These are phyloP conservation scores for Trichoderma endophyticum DNA, from an alignment of 2,329 filamentous ascomycete genomes.

Conservation along the genomic window DNA sequence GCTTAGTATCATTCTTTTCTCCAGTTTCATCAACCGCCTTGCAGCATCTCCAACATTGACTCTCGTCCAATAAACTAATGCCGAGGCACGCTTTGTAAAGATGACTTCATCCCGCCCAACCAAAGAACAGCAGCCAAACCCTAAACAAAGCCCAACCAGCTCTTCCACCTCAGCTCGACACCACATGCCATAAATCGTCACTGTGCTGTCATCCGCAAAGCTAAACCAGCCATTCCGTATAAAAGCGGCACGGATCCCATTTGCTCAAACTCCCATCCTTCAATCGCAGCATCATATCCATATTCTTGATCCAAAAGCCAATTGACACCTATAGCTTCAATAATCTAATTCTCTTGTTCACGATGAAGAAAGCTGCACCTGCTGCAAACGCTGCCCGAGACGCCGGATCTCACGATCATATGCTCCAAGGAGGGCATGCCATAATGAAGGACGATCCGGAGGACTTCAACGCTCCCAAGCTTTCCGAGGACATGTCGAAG, in stretches of 20 bases:
- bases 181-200: neutral
- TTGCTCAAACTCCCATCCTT: neutral
- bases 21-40: neutral
- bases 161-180: neutral
- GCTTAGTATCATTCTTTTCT: neutral
- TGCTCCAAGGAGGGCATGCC: neutral
- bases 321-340: neutral
- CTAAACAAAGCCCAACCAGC: neutral
- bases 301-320: neutral
- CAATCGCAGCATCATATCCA: neutral
- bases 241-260: neutral
- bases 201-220: constrained; percentile 1
- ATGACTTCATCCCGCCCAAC: neutral
- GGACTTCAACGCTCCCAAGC: neutral
- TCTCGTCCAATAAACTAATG: neutral
- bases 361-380: neutral
- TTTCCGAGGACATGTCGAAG: neutral
- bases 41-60: neutral
- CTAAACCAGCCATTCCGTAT: neutral
- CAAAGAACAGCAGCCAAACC: neutral
- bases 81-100: neutral
- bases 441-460: constrained; percentile 4
- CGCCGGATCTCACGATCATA: neutral
- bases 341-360: neutral
- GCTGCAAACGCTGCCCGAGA: neutral